Conservation (phyloP, 129 eudicot genomes). For the Calendula officinalis region DNA sequence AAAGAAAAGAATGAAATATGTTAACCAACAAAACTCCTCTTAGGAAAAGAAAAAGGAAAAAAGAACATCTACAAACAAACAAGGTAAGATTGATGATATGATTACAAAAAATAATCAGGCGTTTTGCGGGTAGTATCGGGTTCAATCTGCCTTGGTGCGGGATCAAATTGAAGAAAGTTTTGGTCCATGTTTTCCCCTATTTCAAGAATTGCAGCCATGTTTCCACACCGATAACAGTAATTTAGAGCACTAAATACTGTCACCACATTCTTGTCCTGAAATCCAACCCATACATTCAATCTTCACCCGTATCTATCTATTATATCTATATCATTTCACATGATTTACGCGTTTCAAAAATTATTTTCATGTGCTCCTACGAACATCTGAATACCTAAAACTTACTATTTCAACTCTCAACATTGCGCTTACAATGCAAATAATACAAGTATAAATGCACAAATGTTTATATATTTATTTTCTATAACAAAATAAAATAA, state of each 20-base stretch:
- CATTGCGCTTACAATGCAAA: too few species aligned
- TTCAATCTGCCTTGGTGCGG: constrained; percentile 91
- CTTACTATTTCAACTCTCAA: too few species aligned
- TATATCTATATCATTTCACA: too few species aligned
- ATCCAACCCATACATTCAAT: not conserved
- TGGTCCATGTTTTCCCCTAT: constrained; percentile 96
- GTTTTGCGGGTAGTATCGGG: constrained; percentile 95
- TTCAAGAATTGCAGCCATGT: constrained; percentile 87
- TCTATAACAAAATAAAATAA: too few species aligned
- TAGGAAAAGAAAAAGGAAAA: too few species aligned
- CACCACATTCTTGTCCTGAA: constrained; percentile 87
- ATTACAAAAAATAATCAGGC: constrained; percentile 87
- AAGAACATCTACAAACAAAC: constrained; percentile 68
- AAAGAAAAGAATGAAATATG: constrained; percentile 57
- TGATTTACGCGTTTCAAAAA: too few species aligned
- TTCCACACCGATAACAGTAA: constrained; percentile 87
- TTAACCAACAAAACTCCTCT: constrained; percentile 44
- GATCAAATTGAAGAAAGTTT: constrained; percentile 92
- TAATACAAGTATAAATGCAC: too few species aligned
- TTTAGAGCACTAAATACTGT: constrained; percentile 91
- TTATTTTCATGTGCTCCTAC: too few species aligned
- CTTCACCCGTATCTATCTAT: too few species aligned
- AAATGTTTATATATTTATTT: too few species aligned
- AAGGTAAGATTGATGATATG: constrained; percentile 19
- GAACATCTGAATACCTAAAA: too few species aligned